Evolutionary conservation across 2,329 filamentous ascomycete species (phyloP).

Genomic region (Plenodomus tracheiphilus): DNA sequence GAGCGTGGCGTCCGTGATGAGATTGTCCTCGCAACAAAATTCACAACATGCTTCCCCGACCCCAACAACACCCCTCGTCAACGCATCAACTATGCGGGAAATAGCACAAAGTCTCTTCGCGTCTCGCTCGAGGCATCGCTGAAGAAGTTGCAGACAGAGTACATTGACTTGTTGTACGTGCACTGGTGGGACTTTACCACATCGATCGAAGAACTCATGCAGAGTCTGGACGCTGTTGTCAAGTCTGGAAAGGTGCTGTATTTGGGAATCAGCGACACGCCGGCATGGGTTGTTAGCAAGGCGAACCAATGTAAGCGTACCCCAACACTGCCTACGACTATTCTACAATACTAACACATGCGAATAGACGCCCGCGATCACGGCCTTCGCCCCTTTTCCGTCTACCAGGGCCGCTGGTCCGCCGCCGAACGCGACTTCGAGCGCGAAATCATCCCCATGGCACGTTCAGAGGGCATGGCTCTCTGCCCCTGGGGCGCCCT

Average conservation of each 20-base stretch:
- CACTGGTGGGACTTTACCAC: conserved; percentile 49
- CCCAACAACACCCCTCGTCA: conserved; percentile 28
- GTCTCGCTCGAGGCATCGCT: conserved; percentile 45
- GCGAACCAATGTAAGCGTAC: conserved; percentile 49
- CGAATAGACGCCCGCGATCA: conserved; percentile 64
- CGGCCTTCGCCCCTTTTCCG: conserved; percentile 69
- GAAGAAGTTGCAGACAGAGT: conserved; percentile 48
- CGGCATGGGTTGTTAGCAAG: conserved; percentile 50
- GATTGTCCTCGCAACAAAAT: conserved; percentile 61
- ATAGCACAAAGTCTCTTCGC: conserved; percentile 44
- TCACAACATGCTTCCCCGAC: conserved; percentile 42
- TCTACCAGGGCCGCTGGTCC: conserved; percentile 70
- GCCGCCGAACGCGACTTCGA: conserved; percentile 67
- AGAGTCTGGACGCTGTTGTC: conserved; percentile 41
- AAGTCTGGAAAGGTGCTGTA: conserved; percentile 45
- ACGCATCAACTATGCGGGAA: conserved; percentile 49
- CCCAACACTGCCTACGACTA: neutral
- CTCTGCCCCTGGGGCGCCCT: conserved; percentile 60
- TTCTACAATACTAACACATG: conserved; percentile 1
- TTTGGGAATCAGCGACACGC: conserved; percentile 44
- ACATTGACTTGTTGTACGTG: conserved; percentile 47
- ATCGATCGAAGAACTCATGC: conserved; percentile 44
- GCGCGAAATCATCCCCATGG: conserved; percentile 71
- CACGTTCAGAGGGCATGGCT: conserved; percentile 63
- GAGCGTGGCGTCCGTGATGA: conserved; percentile 51